Evolutionary conservation across 208 protist species (phyloP).

Genomic region (Leishmania turanica): DNA sequence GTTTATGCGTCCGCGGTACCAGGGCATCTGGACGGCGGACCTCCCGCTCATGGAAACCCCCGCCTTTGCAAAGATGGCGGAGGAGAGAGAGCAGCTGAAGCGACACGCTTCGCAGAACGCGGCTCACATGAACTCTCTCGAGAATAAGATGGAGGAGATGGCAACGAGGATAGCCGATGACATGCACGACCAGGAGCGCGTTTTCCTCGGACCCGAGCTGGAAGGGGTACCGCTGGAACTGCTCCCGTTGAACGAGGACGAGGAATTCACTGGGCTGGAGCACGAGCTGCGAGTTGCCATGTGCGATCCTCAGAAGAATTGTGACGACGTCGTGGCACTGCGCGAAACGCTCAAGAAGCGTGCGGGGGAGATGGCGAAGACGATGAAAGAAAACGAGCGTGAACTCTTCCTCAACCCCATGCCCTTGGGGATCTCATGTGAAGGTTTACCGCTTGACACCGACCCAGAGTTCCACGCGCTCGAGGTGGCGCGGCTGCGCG

Average conservation of each 20-base stretch:
- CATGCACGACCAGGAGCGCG: slow-evolving; percentile 52
- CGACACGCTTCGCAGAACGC: slow-evolving; percentile 43
- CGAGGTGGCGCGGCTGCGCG: slow-evolving; percentile 58
- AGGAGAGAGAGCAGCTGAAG: slow-evolving; percentile 36
- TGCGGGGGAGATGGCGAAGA: slow-evolving; percentile 47
- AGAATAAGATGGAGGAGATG: slow-evolving; percentile 38
- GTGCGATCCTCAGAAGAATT: slow-evolving; percentile 26
- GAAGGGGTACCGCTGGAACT: slow-evolving; percentile 56
- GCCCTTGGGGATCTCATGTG: slow-evolving; percentile 47
- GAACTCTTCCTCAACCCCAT: slow-evolving; percentile 58
- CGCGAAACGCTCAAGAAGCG: slow-evolving; percentile 46
- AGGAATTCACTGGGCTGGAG: slow-evolving; percentile 45
- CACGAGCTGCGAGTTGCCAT: slow-evolving; percentile 44
- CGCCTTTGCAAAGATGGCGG: slow-evolving; percentile 35
- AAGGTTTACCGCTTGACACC: slow-evolving; percentile 51
- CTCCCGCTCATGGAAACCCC: slow-evolving; percentile 41
- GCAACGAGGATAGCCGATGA: slow-evolving; percentile 31
- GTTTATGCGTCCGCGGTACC: slow-evolving; percentile 50
- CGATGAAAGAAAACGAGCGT: slow-evolving; percentile 57
- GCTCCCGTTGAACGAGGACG: slow-evolving; percentile 58
- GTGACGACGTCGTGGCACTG: slow-evolving; percentile 26
- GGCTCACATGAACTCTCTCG: slow-evolving; percentile 36
- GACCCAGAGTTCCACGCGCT: slow-evolving; percentile 56
- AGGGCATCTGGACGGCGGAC: slow-evolving; percentile 47
- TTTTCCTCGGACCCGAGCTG: slow-evolving; percentile 47